Conservation (phyloP, 164 flowering plant species). For the Akebia trifoliata region DNA sequence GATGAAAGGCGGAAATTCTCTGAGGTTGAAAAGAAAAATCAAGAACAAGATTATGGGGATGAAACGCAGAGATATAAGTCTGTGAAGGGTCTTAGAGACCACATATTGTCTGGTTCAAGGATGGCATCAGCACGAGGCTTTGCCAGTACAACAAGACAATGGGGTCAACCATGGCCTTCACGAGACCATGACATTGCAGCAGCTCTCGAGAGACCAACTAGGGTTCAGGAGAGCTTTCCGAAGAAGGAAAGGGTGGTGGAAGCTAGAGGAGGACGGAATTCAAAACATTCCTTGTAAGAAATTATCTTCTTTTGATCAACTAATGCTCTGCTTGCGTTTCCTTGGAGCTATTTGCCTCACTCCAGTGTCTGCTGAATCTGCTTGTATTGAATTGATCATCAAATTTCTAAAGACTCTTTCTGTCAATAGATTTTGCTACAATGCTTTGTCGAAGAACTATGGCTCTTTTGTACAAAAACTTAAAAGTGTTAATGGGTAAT, state of each 20-base stretch:
- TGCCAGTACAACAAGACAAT: conserved; percentile 46
- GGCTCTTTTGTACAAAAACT: conserved; percentile 7
- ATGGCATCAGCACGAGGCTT: conserved; percentile 32
- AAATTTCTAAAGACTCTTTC: too few species aligned
- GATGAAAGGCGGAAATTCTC: conserved; percentile 30
- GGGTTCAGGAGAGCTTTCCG: conserved; percentile 28
- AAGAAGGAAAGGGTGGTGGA: conserved; percentile 44
- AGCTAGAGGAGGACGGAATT: too few species aligned
- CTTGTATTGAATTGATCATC: too few species aligned
- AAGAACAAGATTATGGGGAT: conserved; percentile 34
- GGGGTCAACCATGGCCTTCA: conserved; percentile 39
- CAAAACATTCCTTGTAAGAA: too few species aligned
- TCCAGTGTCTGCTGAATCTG: conserved; percentile 12
- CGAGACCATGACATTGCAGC: conserved; percentile 32
- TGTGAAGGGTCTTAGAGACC: conserved; percentile 52
- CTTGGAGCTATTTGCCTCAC: conserved; percentile 1
- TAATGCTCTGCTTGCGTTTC: too few species aligned
- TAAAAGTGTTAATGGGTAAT: background rate
- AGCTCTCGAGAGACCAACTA: conserved; percentile 35
- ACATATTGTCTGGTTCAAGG: conserved; percentile 41
- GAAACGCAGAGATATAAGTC: conserved; percentile 46
- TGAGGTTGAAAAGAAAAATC: conserved; percentile 32
- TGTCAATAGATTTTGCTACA: conserved; percentile 1
- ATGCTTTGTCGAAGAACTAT: background rate
- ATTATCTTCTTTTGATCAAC: too few species aligned